Evolutionary conservation across 352 stramenopile genomes (phyloP), one percentile per base, ranked within the genome.

Genomic region (Bremia lactucae): DNA sequence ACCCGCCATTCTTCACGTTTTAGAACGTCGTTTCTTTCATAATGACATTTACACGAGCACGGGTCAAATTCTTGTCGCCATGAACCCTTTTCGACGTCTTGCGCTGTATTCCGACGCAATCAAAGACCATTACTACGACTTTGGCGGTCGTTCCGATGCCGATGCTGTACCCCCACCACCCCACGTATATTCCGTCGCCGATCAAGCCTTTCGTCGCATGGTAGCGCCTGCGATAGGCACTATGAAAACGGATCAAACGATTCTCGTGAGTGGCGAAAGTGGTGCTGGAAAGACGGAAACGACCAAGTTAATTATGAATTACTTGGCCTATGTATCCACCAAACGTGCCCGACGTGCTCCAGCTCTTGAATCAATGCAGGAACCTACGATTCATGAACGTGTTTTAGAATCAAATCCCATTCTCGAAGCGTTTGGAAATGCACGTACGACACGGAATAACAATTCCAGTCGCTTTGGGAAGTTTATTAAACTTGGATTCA

Each of bases 271-370:
- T 7, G 94, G 94, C 4, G 95, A 98, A 59, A 94, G 69, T 39
- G 94, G 95, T 11, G 91, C 92, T 11, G 93, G 95, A 15, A 98
- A 98, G 68, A 98, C 93, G 13, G 92, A 97, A 42, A 97, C 92
- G 4, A 97, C 92, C 5, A 98, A 98, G 67, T 83, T 97, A 49
- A 95, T 97, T 51, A 97, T 98, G 91, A 79, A 92, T 49, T 98
- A 98, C 70, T 62, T 98, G 38, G 77, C 90, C 19, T 87, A 80
- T 25, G 79, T 89, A 14, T 89, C 81, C n/a, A 71, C 64, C 14
- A 55, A 63, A 18, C 58, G 58, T n/a, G 55, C 48, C 9, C 58
- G 46, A 9, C 44, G 53, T 19, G 35, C 47, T 4, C 60, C 54
- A n/a, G n/a, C n/a, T n/a, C 42, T 36, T 45, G 7, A 61, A 42